Evolutionary conservation across 2,329 filamentous ascomycete genomes (phyloP).

Genomic region (Trichoderma aggressivum): DNA sequence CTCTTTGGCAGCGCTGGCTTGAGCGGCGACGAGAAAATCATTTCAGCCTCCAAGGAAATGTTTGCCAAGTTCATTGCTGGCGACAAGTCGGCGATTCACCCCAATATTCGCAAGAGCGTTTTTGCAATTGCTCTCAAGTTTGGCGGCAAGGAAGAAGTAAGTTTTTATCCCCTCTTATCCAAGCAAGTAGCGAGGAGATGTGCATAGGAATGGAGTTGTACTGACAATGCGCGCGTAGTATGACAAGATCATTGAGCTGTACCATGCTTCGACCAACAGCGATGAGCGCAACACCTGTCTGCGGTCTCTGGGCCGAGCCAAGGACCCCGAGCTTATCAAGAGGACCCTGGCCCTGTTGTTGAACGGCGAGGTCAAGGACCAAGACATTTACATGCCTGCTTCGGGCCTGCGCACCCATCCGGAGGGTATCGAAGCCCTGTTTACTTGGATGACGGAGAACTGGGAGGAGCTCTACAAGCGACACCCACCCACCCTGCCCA

Average conservation of each 20-base stretch:
- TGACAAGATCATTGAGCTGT: conserved; percentile 71
- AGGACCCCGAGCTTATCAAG: conserved; percentile 75
- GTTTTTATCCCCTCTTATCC: conserved; percentile 21
- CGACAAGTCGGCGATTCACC: conserved; percentile 78
- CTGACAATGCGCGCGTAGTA: conserved; percentile 51
- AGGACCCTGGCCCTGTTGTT: conserved; percentile 73
- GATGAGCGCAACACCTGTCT: conserved; percentile 92
- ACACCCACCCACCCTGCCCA: conserved; percentile 79
- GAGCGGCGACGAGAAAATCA: conserved; percentile 72
- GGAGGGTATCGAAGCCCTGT: conserved; percentile 76
- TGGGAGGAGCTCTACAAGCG: conserved; percentile 82
- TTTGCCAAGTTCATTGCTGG: conserved; percentile 80
- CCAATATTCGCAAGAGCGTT: conserved; percentile 83
- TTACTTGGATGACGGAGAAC: conserved; percentile 78
- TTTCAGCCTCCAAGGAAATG: conserved; percentile 82
- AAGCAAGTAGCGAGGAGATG: not conserved
- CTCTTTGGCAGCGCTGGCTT: conserved; percentile 82
- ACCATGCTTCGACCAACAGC: conserved; percentile 63
- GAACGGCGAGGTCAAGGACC: conserved; percentile 81
- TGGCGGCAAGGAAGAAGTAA: conserved; percentile 77
- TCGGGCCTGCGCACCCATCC: conserved; percentile 73
- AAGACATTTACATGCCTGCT: conserved; percentile 89
- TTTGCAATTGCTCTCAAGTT: conserved; percentile 81
- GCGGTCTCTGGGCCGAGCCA: conserved; percentile 75
- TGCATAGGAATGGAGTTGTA: not conserved